These are phyloP conservation scores for Erucastrum elatum DNA, from an alignment of 345 rosid species.

Conservation along the genomic window DNA sequence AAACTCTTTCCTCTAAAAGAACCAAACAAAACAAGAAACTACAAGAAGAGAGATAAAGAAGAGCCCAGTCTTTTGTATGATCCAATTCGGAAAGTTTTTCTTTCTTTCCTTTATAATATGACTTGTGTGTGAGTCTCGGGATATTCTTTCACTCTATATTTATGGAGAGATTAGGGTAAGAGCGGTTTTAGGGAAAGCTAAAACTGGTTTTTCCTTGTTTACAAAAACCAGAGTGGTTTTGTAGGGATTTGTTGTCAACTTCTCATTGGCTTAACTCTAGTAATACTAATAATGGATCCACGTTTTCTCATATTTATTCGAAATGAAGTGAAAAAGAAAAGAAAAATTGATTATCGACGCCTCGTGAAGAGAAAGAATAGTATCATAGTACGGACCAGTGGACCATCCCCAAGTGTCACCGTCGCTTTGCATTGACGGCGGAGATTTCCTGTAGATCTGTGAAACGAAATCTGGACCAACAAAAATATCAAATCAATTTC, in stretches of 20 bases:
- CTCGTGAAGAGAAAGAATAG: constrained; percentile 35
- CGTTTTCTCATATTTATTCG: background rate
- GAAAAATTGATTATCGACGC: constrained; percentile 5
- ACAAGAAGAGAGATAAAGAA: constrained; percentile 27
- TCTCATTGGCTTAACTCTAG: constrained; percentile 26
- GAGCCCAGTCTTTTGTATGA: constrained; percentile 36
- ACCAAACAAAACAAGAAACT: constrained; percentile 44
- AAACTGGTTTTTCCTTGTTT: constrained; percentile 14
- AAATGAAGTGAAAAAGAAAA: background rate
- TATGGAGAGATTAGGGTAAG: constrained; percentile 38
- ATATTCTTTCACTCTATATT: constrained; percentile 33
- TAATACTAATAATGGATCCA: background rate
- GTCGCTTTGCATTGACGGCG: constrained; percentile 40
- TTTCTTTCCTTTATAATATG: constrained; percentile 20
- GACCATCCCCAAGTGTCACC: constrained; percentile 39
- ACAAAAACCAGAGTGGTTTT: constrained; percentile 31
- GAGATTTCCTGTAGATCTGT: constrained; percentile 37
- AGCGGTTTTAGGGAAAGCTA: constrained; percentile 41
- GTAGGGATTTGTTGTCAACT: constrained; percentile 25
- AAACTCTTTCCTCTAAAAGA: constrained; percentile 30
- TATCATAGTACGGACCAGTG: constrained; percentile 38
- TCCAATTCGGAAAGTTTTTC: constrained; percentile 38
- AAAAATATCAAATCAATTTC: constrained; percentile 6
- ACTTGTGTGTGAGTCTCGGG: constrained; percentile 34
- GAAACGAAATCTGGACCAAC: constrained; percentile 35